These are phyloP conservation scores for Agaricus blazei DNA, from an alignment of 768 basidiomycete genomes.

Conservation along the genomic window DNA sequence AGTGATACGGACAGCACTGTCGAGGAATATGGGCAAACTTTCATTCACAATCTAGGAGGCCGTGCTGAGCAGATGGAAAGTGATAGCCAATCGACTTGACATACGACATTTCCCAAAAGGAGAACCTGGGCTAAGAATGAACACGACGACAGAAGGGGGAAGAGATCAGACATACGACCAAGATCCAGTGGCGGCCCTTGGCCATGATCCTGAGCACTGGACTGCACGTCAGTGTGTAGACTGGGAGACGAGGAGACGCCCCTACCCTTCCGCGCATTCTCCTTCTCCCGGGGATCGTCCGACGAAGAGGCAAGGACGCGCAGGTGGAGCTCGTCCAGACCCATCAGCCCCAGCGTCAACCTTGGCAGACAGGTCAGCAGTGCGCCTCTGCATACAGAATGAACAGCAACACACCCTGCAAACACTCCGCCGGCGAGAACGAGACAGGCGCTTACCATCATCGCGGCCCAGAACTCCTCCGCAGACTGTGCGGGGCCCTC, in stretches of 20 bases:
- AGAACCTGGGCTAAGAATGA: conserved; percentile 49
- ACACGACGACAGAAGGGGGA: not conserved
- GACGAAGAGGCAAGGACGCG: conserved; percentile 82
- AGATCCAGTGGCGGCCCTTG: conserved; percentile 85
- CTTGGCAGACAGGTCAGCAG: conserved; percentile 27
- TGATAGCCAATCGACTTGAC: conserved; percentile 19
- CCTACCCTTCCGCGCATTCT: conserved; percentile 67
- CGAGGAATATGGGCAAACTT: conserved; percentile 78
- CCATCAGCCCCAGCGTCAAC: conserved; percentile 90
- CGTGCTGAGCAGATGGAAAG: not conserved
- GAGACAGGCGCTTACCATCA: conserved; percentile 58
- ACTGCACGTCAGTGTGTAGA: not conserved
- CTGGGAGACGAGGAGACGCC: not conserved
- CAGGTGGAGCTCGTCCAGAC: conserved; percentile 86
- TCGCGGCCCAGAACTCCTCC: conserved; percentile 70
- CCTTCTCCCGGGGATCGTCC: conserved; percentile 61
- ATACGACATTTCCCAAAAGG: conserved; percentile 81
- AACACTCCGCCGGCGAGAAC: conserved; percentile 89
- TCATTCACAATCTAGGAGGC: conserved; percentile 66
- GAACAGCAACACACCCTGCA: conserved; percentile 60
- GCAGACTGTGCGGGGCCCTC: conserved; percentile 35
- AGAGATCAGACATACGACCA: conserved; percentile 56
- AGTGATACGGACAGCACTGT: conserved; percentile 52
- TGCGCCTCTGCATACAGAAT: no score
- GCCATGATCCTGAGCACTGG: conserved; percentile 51